These are phyloP conservation scores for Ophiocordyceps robertsii DNA, from an alignment of 2,329 filamentous ascomycete species.

Conservation along the genomic window DNA sequence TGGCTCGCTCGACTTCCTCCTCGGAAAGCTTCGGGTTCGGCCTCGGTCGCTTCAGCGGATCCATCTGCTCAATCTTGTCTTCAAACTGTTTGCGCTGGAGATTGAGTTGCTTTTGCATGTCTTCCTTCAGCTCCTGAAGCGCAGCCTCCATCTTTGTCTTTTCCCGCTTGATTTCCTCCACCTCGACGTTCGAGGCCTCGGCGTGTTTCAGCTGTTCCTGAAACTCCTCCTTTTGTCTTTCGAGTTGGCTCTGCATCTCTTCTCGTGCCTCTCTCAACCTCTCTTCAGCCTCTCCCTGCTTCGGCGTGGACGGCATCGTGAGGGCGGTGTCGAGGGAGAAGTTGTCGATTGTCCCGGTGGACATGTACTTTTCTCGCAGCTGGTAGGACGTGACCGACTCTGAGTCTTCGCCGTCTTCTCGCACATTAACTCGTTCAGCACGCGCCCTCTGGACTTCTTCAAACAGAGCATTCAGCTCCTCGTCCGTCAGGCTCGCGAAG, in stretches of 20 bases:
- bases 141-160: conserved; percentile 77
- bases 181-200: conserved; percentile 61
- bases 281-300: conserved; percentile 62
- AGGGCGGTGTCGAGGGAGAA: conserved; percentile 89
- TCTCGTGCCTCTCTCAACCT: conserved; percentile 62
- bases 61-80: conserved; percentile 66
- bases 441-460: conserved; percentile 86
- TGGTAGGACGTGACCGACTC: conserved; percentile 85
- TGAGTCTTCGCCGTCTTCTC: conserved; percentile 77
- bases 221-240: conserved; percentile 74
- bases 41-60: conserved; percentile 47
- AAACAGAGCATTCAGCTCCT: conserved; percentile 85
- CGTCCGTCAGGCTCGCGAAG: conserved; percentile 78
- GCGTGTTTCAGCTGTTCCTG: conserved; percentile 63
- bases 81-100: conserved; percentile 77
- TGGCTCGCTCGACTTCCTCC: conserved; percentile 58
- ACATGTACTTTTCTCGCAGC: conserved; percentile 87
- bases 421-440: conserved; percentile 56
- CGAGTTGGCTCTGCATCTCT: conserved; percentile 71
- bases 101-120: conserved; percentile 78
- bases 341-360: conserved; percentile 86
- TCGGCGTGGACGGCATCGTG: conserved; percentile 89
- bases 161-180: conserved; percentile 72
- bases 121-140: conserved; percentile 63
- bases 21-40: conserved; percentile 53